These are phyloP conservation scores for Borovskyia barvae DNA, from an alignment of 208 protist species.

Conservation along the genomic window DNA sequence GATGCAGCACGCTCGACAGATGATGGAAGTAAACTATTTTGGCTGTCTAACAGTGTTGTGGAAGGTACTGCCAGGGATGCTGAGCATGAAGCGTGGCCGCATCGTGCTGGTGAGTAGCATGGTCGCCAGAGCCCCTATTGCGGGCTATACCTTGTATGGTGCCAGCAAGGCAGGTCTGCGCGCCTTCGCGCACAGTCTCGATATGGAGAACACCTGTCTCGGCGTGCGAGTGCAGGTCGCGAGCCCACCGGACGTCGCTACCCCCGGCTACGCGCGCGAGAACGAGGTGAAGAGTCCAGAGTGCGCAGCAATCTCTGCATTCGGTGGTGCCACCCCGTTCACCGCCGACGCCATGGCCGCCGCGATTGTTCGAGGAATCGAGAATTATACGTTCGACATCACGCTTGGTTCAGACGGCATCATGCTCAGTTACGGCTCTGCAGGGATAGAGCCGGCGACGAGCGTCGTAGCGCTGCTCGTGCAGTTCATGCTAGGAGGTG, in stretches of 20 bases:
- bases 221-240: slow-evolving; percentile 82
- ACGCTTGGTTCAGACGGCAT: slow-evolving; percentile 64
- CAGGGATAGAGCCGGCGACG: slow-evolving; percentile 70
- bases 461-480: slow-evolving; percentile 42
- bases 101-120: slow-evolving; percentile 84
- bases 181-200: slow-evolving; percentile 82
- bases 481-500: slow-evolving; percentile 38
- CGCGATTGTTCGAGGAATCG: slow-evolving; percentile 51
- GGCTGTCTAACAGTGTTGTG: slow-evolving; percentile 68
- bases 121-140: slow-evolving; percentile 67
- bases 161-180: slow-evolving; percentile 86
- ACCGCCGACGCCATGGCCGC: slow-evolving; percentile 47
- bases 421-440: slow-evolving; percentile 49
- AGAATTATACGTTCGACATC: slow-evolving; percentile 77
- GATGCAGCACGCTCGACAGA: slow-evolving; percentile 42
- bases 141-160: slow-evolving; percentile 84
- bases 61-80: slow-evolving; percentile 76
- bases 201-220: slow-evolving; percentile 82
- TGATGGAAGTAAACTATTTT: slow-evolving; percentile 92
- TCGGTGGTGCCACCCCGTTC: slow-evolving; percentile 65
- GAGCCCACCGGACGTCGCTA: slow-evolving; percentile 84
- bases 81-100: slow-evolving; percentile 44
- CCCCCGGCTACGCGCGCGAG: slow-evolving; percentile 77
- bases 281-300: slow-evolving; percentile 84
- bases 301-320: slow-evolving; percentile 72